Evolutionary conservation across 164 flowering plant genomes (phyloP), one percentile per base, ranked within the genome.

Genomic region (Paratinospora sagittata): DNA sequence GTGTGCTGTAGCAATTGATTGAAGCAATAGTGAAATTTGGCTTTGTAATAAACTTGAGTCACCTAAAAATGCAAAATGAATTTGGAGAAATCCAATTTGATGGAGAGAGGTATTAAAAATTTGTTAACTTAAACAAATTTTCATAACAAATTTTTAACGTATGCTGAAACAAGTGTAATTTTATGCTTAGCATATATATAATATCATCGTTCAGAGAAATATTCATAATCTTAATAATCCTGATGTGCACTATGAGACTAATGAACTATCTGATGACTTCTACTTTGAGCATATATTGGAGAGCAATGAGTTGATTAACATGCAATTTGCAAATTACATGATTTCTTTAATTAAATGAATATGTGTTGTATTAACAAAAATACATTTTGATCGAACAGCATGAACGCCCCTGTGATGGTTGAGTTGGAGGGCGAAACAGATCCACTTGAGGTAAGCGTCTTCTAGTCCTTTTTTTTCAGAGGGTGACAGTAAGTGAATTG

Each of bases 361-460:
- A 65, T 45, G 23, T 60, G 66, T 60, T 71, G 57, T 63, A 23
- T n/a, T 52, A 55, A 68, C 12, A 9, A 21, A 8, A 19, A 19
- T 24, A 11, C 2, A 13, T 26, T 16, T 55, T 65, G 63, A n/a
- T 64, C 67, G 67, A 45, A 34, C 85, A 85, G 91, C 75, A 87
- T 87, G 91, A 87, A 87, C 78, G 91, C 91, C 0, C 91, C 89
- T 23, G 91, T 87, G 68, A 87, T 87, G 89, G 91, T 87, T 68
- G 90, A 87, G 78, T 75, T 85, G 85, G 87, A 87, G 74, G 90
- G 90, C 26, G 90, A 87, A 69, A 85, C 90, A 39, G 90, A 87
- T 57, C 90, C 90, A 8, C 79, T 87, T 67, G 90, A 87, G 88
- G 90, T 86, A 80, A 78, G 68, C 19, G 8, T 63, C 67, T 63